Evolutionary conservation across 2,329 filamentous ascomycete species (phyloP).

Genomic region (Alternaria sp.): DNA sequence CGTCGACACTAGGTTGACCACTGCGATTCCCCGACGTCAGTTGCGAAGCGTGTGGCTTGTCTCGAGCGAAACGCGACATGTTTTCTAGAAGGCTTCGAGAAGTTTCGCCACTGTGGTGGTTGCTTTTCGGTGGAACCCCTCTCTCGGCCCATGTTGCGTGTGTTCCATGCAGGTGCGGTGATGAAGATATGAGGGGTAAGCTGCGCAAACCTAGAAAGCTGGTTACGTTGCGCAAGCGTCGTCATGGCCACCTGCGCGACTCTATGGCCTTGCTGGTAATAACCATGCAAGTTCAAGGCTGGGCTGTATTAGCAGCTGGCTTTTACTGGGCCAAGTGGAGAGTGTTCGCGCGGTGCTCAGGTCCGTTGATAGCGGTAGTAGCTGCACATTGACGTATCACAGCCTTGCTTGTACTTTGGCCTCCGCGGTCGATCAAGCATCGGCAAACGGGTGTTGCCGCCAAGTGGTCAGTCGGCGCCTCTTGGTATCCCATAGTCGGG

Average conservation of each 20-base stretch:
- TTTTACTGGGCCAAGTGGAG: not conserved
- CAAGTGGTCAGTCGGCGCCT: conserved; percentile 1
- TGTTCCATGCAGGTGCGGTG: conserved; percentile 6
- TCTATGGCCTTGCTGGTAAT: not conserved
- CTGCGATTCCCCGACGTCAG: conserved; percentile 5
- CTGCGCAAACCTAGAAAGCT: not conserved
- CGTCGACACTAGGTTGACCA: conserved; percentile 2
- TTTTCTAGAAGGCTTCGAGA: conserved; percentile 17
- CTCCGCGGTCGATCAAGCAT: not conserved
- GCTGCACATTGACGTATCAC: conserved; percentile 5
- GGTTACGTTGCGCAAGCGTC: conserved; percentile 3
- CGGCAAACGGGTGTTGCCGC: conserved; percentile 7
- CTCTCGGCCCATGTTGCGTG: not conserved
- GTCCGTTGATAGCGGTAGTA: conserved; percentile 4
- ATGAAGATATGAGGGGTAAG: conserved; percentile 8
- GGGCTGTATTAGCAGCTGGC: not conserved
- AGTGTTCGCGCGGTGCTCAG: not conserved
- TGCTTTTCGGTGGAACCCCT: conserved; percentile 2
- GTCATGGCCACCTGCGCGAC: conserved; percentile 5
- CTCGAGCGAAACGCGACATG: not conserved
- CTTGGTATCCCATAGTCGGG: conserved; percentile 1
- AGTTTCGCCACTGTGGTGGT: conserved; percentile 11
- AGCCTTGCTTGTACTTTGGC: not conserved
- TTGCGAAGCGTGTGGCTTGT: conserved; percentile 1
- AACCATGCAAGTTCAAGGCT: conserved; percentile 4